Conservation (phyloP, 331 rosid species). For the Phaseolus coccineus region DNA sequence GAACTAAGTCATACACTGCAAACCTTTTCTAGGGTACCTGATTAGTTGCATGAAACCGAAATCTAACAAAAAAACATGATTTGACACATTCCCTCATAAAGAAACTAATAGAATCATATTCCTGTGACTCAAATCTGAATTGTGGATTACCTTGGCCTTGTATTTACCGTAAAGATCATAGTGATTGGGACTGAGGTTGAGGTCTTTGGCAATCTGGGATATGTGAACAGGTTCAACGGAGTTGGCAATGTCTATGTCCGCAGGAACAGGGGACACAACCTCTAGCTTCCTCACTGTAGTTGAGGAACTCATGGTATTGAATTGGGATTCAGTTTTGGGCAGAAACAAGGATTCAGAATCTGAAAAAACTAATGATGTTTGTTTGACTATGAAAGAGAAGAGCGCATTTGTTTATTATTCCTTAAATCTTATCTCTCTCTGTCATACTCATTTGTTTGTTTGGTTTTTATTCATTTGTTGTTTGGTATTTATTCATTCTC, state of each 20-base stretch:
- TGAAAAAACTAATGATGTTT: background rate
- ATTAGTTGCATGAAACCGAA: background rate
- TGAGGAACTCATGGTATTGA: slow-evolving; percentile 60
- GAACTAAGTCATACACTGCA: background rate
- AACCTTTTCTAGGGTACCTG: background rate
- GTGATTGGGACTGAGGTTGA: slow-evolving; percentile 74
- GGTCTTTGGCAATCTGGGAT: slow-evolving; percentile 73
- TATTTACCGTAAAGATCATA: slow-evolving; percentile 94
- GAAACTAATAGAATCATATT: background rate
- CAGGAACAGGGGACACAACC: slow-evolving; percentile 91
- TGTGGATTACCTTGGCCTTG: slow-evolving; percentile 76
- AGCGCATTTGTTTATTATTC: background rate
- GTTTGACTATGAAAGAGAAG: background rate
- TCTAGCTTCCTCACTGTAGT: slow-evolving; percentile 71
- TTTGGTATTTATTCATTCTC: background rate
- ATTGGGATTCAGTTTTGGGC: background rate
- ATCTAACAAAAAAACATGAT: background rate
- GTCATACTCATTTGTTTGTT: background rate
- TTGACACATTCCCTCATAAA: background rate
- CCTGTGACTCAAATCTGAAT: background rate
- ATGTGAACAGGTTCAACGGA: slow-evolving; percentile 85
- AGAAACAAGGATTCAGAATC: background rate
- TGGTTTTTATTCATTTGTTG: background rate
- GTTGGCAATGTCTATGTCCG: slow-evolving; percentile 92
- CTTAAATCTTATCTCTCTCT: slow-evolving; percentile 29